Percentiles rank a stretch among this genome's conserved stretches.
Evolutionary conservation across 2,329 filamentous ascomycete species (phyloP).

Genomic region (Achaetomium macrosporum): DNA sequence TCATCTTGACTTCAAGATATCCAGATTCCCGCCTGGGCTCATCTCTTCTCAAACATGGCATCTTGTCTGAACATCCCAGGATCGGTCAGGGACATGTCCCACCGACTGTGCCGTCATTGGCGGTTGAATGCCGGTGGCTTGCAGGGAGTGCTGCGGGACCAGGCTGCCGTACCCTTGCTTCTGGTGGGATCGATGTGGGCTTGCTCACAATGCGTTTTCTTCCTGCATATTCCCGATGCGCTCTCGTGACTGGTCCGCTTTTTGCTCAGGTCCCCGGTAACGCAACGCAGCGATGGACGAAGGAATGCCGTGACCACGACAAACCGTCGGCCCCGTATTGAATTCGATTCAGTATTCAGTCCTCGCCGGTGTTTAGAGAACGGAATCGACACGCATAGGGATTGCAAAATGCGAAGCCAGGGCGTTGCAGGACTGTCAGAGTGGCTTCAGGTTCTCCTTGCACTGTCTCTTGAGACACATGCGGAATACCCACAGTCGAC

Average conservation of each 20-base stretch:
- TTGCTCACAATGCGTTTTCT: constrained; percentile 7
- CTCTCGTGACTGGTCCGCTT: neutral
- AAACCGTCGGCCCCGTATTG: no score
- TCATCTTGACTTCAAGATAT: neutral
- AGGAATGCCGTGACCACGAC: no score
- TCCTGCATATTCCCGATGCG: constrained; percentile 12
- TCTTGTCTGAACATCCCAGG: neutral
- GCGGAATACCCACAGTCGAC: no score
- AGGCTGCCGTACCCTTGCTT: constrained; percentile 13
- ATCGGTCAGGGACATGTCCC: constrained; percentile 11
- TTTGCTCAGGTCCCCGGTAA: constrained; percentile 4
- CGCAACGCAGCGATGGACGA: constrained; percentile 1
- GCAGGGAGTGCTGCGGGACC: constrained; percentile 8
- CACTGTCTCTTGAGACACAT: no score
- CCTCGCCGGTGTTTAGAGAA: no score
- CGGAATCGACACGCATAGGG: no score
- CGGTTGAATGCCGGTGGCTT: constrained; percentile 4
- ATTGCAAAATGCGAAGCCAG: no score
- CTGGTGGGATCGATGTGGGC: constrained; percentile 10
- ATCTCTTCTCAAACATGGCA: neutral
- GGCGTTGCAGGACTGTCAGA: no score
- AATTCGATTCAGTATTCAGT: no score
- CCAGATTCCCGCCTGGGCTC: no score
- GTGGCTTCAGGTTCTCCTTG: no score
- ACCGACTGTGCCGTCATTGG: constrained; percentile 21